phyloP scores from a whole-genome alignment of 768 basidiomycete genomes.

The Podaxis sp. region DNA sequence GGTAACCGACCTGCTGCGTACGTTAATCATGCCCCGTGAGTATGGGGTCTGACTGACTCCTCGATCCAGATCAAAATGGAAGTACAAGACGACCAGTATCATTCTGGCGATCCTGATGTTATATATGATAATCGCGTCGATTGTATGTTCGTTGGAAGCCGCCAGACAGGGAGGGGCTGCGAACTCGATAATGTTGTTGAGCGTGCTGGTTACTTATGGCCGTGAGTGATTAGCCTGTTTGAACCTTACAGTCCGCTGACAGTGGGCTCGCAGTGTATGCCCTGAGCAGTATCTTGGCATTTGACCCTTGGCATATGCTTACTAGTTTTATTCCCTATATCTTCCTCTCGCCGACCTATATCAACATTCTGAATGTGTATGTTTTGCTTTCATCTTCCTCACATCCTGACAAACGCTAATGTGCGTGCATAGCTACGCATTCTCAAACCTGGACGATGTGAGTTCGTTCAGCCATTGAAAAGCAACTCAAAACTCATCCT shows the following conservation, averaged over 20 bases:
- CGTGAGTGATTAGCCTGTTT: conserved; percentile 37
- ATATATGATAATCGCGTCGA: conserved; percentile 82
- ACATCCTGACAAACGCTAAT: background rate
- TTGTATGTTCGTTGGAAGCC: conserved; percentile 78
- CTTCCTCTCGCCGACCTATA: conserved; percentile 79
- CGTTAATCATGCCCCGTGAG: conserved; percentile 15
- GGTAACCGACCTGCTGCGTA: conserved; percentile 91
- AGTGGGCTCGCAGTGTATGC: conserved; percentile 57
- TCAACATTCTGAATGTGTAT: conserved; percentile 77
- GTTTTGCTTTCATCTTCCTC: conserved; percentile 24
- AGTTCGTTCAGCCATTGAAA: conserved; percentile 23
- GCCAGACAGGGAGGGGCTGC: conserved; percentile 62
- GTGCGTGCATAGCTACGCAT: conserved; percentile 62
- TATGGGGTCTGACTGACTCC: background rate
- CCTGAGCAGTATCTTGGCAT: conserved; percentile 73
- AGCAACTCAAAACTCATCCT: background rate
- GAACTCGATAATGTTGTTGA: conserved; percentile 79
- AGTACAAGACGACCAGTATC: conserved; percentile 80
- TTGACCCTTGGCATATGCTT: conserved; percentile 96
- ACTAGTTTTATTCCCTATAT: conserved; percentile 91
- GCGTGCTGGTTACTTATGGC: conserved; percentile 84
- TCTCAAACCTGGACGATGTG: conserved; percentile 84
- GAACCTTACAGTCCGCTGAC: background rate
- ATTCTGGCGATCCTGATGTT: conserved; percentile 76
- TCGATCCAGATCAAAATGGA: conserved; percentile 63